These are phyloP conservation scores for Orbilia blumenaviensis DNA, from an alignment of 2,329 filamentous ascomycete species.

Conservation along the genomic window DNA sequence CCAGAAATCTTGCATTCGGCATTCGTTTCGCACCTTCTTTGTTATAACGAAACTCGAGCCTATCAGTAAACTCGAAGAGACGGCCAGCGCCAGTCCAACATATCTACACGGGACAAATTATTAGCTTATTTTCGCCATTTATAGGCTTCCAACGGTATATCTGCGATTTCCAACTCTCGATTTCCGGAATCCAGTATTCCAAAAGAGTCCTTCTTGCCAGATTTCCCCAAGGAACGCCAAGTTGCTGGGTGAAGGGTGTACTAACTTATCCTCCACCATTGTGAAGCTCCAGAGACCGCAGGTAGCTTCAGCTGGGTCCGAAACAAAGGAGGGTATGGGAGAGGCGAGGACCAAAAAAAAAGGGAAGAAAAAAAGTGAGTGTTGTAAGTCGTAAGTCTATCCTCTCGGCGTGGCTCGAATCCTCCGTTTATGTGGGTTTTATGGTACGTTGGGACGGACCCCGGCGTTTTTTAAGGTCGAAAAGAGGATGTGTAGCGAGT, in stretches of 20 bases:
- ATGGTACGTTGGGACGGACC: background rate
- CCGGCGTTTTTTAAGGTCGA: background rate
- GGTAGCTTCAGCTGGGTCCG: slow-evolving; percentile 7
- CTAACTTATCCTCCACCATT: slow-evolving; percentile 65
- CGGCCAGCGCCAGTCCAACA: slow-evolving; percentile 78
- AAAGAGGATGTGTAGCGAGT: slow-evolving; percentile 9
- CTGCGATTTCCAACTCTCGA: background rate
- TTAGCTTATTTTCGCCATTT: background rate
- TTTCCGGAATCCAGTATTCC: background rate
- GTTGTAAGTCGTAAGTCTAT: background rate
- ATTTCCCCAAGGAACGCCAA: slow-evolving; percentile 3
- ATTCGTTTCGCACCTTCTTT: slow-evolving; percentile 77
- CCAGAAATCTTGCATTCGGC: background rate
- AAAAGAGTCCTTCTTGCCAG: background rate
- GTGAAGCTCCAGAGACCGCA: slow-evolving; percentile 36
- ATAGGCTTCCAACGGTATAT: background rate
- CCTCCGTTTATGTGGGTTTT: background rate
- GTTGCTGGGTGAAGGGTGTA: slow-evolving; percentile 24
- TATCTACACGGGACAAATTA: slow-evolving; percentile 67
- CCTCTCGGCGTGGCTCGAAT: background rate
- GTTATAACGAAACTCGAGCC: slow-evolving; percentile 98
- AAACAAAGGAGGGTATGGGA: background rate
- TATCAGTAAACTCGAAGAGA: slow-evolving; percentile 80
- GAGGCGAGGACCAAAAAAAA: slow-evolving; percentile 1
- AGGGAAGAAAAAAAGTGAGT: background rate